Conservation (phyloP, 768 basidiomycete species). For the Phylloporus sp. region DNA sequence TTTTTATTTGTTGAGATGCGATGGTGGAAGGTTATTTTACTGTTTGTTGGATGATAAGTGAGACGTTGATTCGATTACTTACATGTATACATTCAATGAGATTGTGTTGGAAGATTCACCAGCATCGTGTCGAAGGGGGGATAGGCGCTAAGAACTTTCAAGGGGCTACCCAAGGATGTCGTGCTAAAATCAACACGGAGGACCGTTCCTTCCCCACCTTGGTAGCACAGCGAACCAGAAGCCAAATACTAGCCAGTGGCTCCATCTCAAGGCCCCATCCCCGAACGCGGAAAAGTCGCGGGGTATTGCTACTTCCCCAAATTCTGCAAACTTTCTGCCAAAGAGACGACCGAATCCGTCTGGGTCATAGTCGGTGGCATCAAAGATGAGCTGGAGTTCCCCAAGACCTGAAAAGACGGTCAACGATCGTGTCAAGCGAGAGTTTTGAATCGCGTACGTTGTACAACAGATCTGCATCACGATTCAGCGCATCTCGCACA, state of each 20-base stretch:
- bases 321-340: slow-evolving; percentile 19
- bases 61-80: slow-evolving; percentile 2
- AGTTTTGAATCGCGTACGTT: slow-evolving; percentile 12
- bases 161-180: too few species aligned
- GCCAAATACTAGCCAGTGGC: not conserved
- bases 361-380: not conserved
- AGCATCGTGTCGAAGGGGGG: not conserved
- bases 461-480: slow-evolving; percentile 24
- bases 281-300: not conserved
- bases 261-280: not conserved
- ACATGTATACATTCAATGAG: slow-evolving; percentile 13
- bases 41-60: slow-evolving; percentile 2
- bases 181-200: not conserved
- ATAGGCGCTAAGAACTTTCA: not conserved
- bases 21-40: not conserved
- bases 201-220: not conserved
- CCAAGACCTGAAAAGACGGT: slow-evolving; percentile 8
- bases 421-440: not conserved
- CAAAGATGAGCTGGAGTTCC: slow-evolving; percentile 5
- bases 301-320: slow-evolving; percentile 13
- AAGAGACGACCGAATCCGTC: slow-evolving; percentile 6
- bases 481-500: slow-evolving; percentile 25
- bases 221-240: not conserved
- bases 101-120: not conserved
- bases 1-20: not conserved